A percentile compares a stretch with the other conserved stretches of the same genome.
phyloP scores from a whole-genome alignment of 2,329 filamentous ascomycete species.

The Aspergillus sp. region DNA sequence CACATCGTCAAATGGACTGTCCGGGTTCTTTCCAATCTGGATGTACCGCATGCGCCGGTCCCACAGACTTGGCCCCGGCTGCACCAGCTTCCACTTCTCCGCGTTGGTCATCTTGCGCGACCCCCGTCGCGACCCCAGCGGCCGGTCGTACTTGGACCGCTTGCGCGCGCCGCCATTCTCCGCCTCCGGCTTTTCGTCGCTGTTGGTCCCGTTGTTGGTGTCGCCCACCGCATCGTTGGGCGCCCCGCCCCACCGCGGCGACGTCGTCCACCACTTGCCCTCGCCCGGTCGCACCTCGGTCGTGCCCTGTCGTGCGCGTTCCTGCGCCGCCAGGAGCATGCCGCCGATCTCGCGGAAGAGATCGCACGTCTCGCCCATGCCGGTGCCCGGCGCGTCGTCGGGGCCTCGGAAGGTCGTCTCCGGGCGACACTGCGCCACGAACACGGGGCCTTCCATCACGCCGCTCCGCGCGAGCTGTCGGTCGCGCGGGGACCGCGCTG shows the following conservation, averaged over 20 bases:
- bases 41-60: slow-evolving; percentile 57
- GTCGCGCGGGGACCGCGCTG: slow-evolving; percentile 55
- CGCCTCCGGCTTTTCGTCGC: slow-evolving; percentile 24
- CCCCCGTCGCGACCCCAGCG: slow-evolving; percentile 29
- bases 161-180: slow-evolving; percentile 37
- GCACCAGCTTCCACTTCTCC: slow-evolving; percentile 55
- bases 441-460: slow-evolving; percentile 57
- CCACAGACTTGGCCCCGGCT: slow-evolving; percentile 53
- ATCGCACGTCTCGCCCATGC: slow-evolving; percentile 49
- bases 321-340: slow-evolving; percentile 59
- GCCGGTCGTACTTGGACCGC: slow-evolving; percentile 35
- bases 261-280: slow-evolving; percentile 61
- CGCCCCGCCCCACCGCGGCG: slow-evolving; percentile 56
- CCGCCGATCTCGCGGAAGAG: slow-evolving; percentile 57
- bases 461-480: slow-evolving; percentile 52
- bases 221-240: slow-evolving; percentile 34
- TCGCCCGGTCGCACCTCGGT: slow-evolving; percentile 51
- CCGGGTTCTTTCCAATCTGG: slow-evolving; percentile 54
- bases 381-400: slow-evolving; percentile 27
- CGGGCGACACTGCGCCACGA: slow-evolving; percentile 55
- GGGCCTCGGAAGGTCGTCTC: slow-evolving; percentile 53
- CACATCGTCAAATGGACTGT: slow-evolving; percentile 55
- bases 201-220: slow-evolving; percentile 24
- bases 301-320: slow-evolving; percentile 57
- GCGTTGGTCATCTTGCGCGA: slow-evolving; percentile 45